Base-by-base conservation (phyloP, 2,329 filamentous ascomycete genomes). In the Drechslerella dactyloides region DNA sequence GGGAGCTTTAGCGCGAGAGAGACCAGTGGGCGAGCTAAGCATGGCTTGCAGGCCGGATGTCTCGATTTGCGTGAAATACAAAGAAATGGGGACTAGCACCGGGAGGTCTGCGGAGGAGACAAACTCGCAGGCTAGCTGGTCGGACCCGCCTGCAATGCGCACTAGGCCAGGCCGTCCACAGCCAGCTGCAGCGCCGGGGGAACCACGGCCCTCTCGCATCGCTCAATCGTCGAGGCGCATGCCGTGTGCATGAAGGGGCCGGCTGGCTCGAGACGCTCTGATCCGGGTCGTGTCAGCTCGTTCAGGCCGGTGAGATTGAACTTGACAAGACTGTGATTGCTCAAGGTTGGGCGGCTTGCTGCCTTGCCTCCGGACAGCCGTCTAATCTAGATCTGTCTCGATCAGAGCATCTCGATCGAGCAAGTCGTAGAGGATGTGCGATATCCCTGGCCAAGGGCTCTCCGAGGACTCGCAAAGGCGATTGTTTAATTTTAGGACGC, bases 11-110 rank as follows among this genome's bases (percentile, higher is more conserved):
- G 55, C 55, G 23, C 55, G 42, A 24, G 46, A 27, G 40, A 30
- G 19, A 57, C 19, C 30, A 42, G 37, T 17, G 37, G 37, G 37
- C 37, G 37, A 42, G 37, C 37, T 17, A 15, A 42, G 10, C 35
- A 37, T 46, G n/a, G 58, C 35, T 48, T 62, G 58, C 58, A 62
- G 48, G 48, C 58, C 48, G 58, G 58, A 62, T 62, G 60, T 64
- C 60, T 64, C 51, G 51, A 64, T 30, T 51, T 64, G 60, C 51
- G 60, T 64, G 60, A 64, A 64, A 64, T 64, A 56, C 56, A 64
- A 52, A 57, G 52, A 69, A 33, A 27, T n/a, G n/a, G n/a, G n/a
- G n/a, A n/a, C n/a, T n/a, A n/a, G n/a, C n/a, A n/a, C n/a, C n/a
- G n/a, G n/a, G n/a, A n/a, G n/a, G n/a, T n/a, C n/a, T n/a, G n/a